Base-by-base conservation (phyloP, 257 asterid species). In the Nemophila menziesii region DNA sequence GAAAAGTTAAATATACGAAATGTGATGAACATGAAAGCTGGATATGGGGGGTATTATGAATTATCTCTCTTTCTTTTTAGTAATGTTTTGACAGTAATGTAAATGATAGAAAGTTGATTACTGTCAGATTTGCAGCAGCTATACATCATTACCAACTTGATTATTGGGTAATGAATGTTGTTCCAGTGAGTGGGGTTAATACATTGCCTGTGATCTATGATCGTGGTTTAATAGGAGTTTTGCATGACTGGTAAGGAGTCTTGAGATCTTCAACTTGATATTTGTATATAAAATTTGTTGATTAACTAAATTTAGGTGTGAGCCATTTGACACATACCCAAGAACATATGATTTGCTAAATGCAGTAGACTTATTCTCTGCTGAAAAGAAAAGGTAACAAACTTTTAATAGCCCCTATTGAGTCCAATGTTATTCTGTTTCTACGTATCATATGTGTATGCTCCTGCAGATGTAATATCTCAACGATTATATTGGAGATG, bases 11-110 rank as follows among this genome's bases (percentile, higher is more conserved):
- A 76, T 56, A 48, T 78, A 33, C 70, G 97, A 65, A 89, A 89
- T 67, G 97, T 89, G 52, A 45, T 84, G 80, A 95, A 84, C 76
- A 89, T 89, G 97, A 78, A 77, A 76, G 97, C 97, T 40, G 93
- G 95, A 49, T 89, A 71, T 48, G 97, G 97, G 64, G 95, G 97
- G 95, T 83, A 73, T 56, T 48, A n/a, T n/a, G n/a, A n/a, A n/a
- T n/a, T n/a, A n/a, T n/a, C n/a, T n/a, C n/a, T n/a, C n/a, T n/a
- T 13, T 39, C 43, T 14, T n/a, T 51, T 43, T 39, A 37, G 42
- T 3, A 5, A 13, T 13, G 13, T 37, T 64, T 36, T 44, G 27
- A 59, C 36, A 29, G 36, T 29, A 7, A 29, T 29, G 9, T 29
- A 2, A n/a, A 39, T 11, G 8, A 39, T 39, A 16, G 17, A 39